Evolutionary conservation across 176 grass and related monocot genomes (phyloP).

Genomic region (Phoenix dactylifera): DNA sequence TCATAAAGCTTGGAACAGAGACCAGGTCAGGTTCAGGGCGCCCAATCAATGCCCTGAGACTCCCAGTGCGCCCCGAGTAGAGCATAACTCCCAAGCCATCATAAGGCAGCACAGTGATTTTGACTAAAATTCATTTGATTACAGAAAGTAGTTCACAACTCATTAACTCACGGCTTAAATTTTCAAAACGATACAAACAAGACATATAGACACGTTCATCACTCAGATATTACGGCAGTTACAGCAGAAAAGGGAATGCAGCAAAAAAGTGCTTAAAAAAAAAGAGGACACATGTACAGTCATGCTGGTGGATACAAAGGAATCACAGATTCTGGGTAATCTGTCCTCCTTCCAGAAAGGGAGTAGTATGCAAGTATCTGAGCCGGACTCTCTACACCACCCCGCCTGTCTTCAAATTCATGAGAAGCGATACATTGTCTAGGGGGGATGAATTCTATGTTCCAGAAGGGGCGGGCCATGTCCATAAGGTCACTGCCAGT

Average conservation of each 20-base stretch:
- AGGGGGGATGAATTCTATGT: slow-evolving; percentile 80
- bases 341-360: slow-evolving; percentile 67
- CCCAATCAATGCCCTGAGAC: too few relatives aligned
- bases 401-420: neutral
- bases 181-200: slow-evolving; percentile 5
- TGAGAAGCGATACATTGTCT: neutral
- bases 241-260: too few relatives aligned
- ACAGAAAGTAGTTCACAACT: slow-evolving; percentile 8
- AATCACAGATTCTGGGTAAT: slow-evolving; percentile 58
- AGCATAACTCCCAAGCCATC: too few relatives aligned
- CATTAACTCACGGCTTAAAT: slow-evolving; percentile 7
- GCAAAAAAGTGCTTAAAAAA: too few relatives aligned
- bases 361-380: slow-evolving; percentile 96
- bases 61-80: too few relatives aligned
- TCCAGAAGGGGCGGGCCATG: slow-evolving; percentile 90
- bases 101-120: too few relatives aligned
- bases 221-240: neutral
- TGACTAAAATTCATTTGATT: neutral
- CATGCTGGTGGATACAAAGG: slow-evolving; percentile 42
- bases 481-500: slow-evolving; percentile 46
- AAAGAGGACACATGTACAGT: slow-evolving; percentile 20
- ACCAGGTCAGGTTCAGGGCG: too few relatives aligned
- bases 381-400: slow-evolving; percentile 28
- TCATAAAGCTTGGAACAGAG: too few relatives aligned
- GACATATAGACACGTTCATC: neutral